phyloP scores from a whole-genome alignment of 441 rosid genomes.

The Eruca vesicaria region DNA sequence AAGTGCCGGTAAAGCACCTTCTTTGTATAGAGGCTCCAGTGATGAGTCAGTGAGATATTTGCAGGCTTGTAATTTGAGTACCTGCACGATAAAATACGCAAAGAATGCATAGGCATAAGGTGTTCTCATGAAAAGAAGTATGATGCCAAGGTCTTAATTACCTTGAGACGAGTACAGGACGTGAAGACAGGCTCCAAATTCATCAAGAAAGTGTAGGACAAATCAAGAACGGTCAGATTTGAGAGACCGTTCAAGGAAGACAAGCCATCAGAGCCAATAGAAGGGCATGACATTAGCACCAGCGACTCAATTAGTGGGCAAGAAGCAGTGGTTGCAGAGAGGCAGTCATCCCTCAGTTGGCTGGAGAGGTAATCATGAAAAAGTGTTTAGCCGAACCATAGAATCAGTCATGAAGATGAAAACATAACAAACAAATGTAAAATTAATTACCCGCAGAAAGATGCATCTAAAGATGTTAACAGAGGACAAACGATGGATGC shows the following conservation, averaged over 20 bases:
- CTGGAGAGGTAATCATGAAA: conserved; percentile 39
- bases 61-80: conserved; percentile 96
- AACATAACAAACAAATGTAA: not conserved
- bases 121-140: not conserved
- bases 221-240: conserved; percentile 69
- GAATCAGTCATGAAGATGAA: not conserved
- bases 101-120: not conserved
- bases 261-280: conserved; percentile 83
- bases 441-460: conserved; percentile 87
- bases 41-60: conserved; percentile 84
- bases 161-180: conserved; percentile 82
- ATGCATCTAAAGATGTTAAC: conserved; percentile 88
- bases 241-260: conserved; percentile 63
- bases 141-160: conserved; percentile 28
- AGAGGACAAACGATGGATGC: conserved; percentile 83
- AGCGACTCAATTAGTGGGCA: conserved; percentile 84
- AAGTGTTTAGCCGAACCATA: not conserved
- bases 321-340: conserved; percentile 76
- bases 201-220: conserved; percentile 87
- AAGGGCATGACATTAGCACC: conserved; percentile 90
- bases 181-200: conserved; percentile 80
- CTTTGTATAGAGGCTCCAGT: conserved; percentile 90
- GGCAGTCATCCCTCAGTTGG: conserved; percentile 86
- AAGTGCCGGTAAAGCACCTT: conserved; percentile 78
- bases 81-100: conserved; percentile 11